Percentiles rank a stretch among this genome's conserved stretches.
phyloP scores from a whole-genome alignment of 1,284 basidiomycete species.

The Ustilago trichophora region DNA sequence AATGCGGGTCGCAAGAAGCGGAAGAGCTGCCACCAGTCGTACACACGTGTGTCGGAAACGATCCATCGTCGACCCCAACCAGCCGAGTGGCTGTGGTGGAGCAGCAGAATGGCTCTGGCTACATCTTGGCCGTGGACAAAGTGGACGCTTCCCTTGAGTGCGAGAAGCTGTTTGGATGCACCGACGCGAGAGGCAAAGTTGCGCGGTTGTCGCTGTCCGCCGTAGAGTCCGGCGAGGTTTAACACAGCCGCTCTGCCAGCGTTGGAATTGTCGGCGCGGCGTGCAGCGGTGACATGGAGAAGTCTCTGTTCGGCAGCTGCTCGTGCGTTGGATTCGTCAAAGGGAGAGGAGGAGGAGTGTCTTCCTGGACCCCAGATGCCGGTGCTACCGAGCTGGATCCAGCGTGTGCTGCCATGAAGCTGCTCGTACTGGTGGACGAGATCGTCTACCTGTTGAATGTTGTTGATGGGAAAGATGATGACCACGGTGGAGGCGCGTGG shows the following conservation, averaged over 20 bases:
- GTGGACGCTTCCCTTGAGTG: constrained; percentile 49
- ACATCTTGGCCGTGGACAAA: constrained; percentile 58
- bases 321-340: constrained; percentile 30
- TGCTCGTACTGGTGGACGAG: constrained; percentile 47
- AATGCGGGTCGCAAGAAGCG: constrained; percentile 29
- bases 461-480: constrained; percentile 71
- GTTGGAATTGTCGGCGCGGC: neutral
- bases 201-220: constrained; percentile 39
- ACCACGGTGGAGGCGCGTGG: constrained; percentile 73
- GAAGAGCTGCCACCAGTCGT: constrained; percentile 57
- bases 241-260: constrained; percentile 34
- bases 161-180: constrained; percentile 42
- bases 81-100: constrained; percentile 22
- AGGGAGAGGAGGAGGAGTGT: constrained; percentile 32
- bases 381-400: constrained; percentile 58
- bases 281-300: constrained; percentile 21
- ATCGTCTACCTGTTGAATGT: constrained; percentile 31
- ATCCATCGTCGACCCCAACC: constrained; percentile 55
- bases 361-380: constrained; percentile 52
- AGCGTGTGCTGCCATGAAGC: constrained; percentile 32
- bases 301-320: constrained; percentile 41
- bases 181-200: constrained; percentile 51
- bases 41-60: constrained; percentile 44
- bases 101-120: constrained; percentile 46
- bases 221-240: constrained; percentile 56